A percentile compares a stretch with the other conserved stretches of the same genome.
phyloP scores from a whole-genome alignment of 1,284 basidiomycete genomes.

The Tilletia caries region DNA sequence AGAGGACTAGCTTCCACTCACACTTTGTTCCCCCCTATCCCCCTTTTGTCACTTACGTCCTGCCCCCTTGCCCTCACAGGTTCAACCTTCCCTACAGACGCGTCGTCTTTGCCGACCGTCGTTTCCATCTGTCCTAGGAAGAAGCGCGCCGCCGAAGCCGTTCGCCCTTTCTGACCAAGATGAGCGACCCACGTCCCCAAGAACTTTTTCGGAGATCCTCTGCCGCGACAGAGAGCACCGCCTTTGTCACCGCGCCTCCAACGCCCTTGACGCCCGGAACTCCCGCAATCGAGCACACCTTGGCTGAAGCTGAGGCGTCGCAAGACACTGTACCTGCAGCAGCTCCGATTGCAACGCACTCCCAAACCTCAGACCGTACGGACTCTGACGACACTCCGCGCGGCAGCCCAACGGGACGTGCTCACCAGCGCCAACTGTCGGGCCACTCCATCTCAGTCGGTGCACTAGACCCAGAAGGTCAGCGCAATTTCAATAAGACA shows the following conservation, averaged over 20 bases:
- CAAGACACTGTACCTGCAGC: not conserved
- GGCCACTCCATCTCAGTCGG: conserved; percentile 19
- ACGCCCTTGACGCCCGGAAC: not conserved
- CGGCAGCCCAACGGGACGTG: not conserved
- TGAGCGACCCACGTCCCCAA: not conserved
- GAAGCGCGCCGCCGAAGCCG: no score
- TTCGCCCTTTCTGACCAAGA: not conserved
- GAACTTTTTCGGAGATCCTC: not conserved
- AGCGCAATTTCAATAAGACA: not conserved
- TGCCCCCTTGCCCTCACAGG: no score
- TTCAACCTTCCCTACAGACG: no score
- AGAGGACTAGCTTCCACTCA: no score
- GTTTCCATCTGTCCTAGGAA: no score
- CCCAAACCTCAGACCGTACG: not conserved
- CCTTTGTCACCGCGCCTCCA: not conserved
- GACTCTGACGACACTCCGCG: not conserved
- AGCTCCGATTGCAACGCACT: not conserved
- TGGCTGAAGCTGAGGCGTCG: not conserved
- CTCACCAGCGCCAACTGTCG: not conserved
- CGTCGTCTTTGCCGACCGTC: no score
- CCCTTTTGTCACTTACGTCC: no score
- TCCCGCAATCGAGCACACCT: not conserved
- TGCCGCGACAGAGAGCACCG: not conserved
- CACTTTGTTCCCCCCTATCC: no score
- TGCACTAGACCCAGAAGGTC: conserved; percentile 27